phyloP scores from a whole-genome alignment of 163 green algal genomes.

The Coccomyxa subellipsoidea region DNA sequence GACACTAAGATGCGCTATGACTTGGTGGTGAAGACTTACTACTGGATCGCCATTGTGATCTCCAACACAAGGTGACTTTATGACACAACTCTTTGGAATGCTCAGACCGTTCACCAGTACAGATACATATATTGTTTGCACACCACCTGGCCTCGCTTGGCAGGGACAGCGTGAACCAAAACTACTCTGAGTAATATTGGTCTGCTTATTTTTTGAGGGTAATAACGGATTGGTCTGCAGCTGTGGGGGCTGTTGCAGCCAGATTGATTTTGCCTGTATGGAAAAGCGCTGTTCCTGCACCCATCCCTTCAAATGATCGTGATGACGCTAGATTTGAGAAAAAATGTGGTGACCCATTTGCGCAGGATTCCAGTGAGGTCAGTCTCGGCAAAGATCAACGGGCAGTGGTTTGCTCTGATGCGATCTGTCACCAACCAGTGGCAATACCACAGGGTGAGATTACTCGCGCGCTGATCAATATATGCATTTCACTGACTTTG shows the following conservation, averaged over 20 bases:
- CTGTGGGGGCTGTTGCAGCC: too few species aligned
- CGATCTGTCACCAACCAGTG: slow-evolving; percentile 36
- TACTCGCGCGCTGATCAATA: too few species aligned
- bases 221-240: too few species aligned
- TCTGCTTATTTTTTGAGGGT: too few species aligned
- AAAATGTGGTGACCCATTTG: neutral
- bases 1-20: slow-evolving; percentile 29
- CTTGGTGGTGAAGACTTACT: slow-evolving; percentile 18
- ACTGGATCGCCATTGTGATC: slow-evolving; percentile 32
- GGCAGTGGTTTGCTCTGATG: slow-evolving; percentile 10
- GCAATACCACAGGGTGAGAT: slow-evolving; percentile 22
- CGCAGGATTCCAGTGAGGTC: slow-evolving; percentile 22
- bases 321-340: neutral
- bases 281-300: too few species aligned
- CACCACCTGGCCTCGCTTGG: too few species aligned
- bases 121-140: too few species aligned
- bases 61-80: slow-evolving; percentile 30
- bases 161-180: too few species aligned
- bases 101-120: neutral
- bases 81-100: neutral
- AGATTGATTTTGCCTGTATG: too few species aligned
- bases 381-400: slow-evolving; percentile 22
- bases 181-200: too few species aligned
- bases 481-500: neutral
- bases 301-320: too few species aligned